A percentile compares a stretch with the other conserved stretches of the same genome.
These are phyloP conservation scores for Fulvia fulva DNA, from an alignment of 2,329 filamentous ascomycete genomes.

Conservation along the genomic window DNA sequence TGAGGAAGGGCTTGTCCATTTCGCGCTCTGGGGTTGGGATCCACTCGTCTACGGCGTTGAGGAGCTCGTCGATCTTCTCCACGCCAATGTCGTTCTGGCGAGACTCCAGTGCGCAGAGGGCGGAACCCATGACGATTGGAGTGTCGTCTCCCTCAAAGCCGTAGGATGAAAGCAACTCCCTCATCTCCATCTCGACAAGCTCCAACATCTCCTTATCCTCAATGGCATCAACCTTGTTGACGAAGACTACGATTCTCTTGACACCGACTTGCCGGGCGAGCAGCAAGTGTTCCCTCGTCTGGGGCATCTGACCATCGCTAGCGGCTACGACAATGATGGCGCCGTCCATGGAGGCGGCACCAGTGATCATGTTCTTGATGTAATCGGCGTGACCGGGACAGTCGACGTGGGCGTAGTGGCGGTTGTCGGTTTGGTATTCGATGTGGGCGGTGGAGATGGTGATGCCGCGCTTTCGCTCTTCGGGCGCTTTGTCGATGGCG, in stretches of 20 bases:
- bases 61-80: conserved; percentile 84
- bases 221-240: conserved; percentile 98
- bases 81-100: conserved; percentile 82
- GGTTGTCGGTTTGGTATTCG: conserved; percentile 89
- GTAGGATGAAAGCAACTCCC: conserved; percentile 86
- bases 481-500: conserved; percentile 96
- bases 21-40: conserved; percentile 94
- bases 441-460: conserved; percentile 98
- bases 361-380: conserved; percentile 99
- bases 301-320: conserved; percentile 98
- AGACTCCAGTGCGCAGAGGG: conserved; percentile 86
- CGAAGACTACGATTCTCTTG: conserved; percentile 96
- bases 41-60: conserved; percentile 87
- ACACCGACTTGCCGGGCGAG: conserved; percentile 98
- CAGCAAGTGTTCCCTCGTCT: conserved; percentile 96
- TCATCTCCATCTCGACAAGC: conserved; percentile 99
- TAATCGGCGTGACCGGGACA: conserved; percentile 99
- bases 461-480: conserved; percentile 99
- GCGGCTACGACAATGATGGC: conserved; percentile 98
- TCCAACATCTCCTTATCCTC: conserved; percentile 99
- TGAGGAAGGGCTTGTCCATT: conserved; percentile 97
- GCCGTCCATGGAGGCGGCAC: conserved; percentile 98
- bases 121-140: conserved; percentile 94
- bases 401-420: conserved; percentile 99
- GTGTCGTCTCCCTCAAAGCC: conserved; percentile 98